phyloP scores from a whole-genome alignment of 306 rosid species.

The Abrus pulchellus region DNA sequence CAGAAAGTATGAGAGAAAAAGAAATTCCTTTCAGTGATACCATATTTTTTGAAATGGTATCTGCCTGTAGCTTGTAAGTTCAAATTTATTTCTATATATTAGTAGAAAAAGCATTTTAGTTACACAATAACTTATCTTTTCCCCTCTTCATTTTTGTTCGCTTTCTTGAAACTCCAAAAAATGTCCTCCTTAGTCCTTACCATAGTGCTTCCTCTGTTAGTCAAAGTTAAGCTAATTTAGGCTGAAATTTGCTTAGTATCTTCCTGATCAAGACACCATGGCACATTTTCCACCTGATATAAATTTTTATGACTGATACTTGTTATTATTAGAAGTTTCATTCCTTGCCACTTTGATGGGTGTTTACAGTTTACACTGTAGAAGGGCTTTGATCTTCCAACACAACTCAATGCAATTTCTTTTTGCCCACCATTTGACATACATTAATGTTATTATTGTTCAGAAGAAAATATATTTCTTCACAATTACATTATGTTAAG shows the following conservation, averaged over 20 bases:
- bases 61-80: slow-evolving; percentile 94
- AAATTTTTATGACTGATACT: slow-evolving; percentile 39
- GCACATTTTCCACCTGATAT: not conserved
- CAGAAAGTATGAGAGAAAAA: slow-evolving; percentile 79
- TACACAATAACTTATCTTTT: slow-evolving; percentile 13
- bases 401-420: slow-evolving; percentile 28
- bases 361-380: slow-evolving; percentile 7
- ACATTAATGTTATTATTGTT: slow-evolving; percentile 3
- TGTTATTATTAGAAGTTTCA: slow-evolving; percentile 19
- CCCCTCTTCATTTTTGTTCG: not conserved
- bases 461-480: not conserved
- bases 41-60: slow-evolving; percentile 84
- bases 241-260: slow-evolving; percentile 32
- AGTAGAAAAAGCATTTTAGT: not conserved
- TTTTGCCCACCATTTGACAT: slow-evolving; percentile 13
- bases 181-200: slow-evolving; percentile 12
- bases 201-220: slow-evolving; percentile 26
- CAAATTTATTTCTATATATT: slow-evolving; percentile 25
- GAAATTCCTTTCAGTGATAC: slow-evolving; percentile 80
- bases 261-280: slow-evolving; percentile 41
- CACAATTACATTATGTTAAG: slow-evolving; percentile 1
- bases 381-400: slow-evolving; percentile 16
- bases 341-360: slow-evolving; percentile 24
- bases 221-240: slow-evolving; percentile 33
- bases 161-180: slow-evolving; percentile 33